Conservation (phyloP, 805 yeast species). For the Saturnispora quitensis region DNA sequence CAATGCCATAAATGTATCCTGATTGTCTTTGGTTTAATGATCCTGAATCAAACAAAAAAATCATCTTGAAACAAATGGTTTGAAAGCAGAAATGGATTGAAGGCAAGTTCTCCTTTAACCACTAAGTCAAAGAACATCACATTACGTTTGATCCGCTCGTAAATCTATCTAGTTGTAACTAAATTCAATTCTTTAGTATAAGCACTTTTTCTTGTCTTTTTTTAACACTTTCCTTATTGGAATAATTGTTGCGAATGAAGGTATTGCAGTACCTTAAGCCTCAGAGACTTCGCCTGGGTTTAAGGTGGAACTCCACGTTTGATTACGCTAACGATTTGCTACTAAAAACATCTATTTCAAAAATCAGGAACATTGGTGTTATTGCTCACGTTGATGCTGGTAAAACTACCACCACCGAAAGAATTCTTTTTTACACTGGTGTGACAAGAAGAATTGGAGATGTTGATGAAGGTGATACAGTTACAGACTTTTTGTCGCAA, state of each 20-base stretch:
- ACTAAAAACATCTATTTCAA: slow-evolving; percentile 20
- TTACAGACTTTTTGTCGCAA: slow-evolving; percentile 83
- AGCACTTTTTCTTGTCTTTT: neutral
- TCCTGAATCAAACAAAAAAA: too few relatives aligned
- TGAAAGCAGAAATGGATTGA: too few relatives aligned
- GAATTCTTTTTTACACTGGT: slow-evolving; percentile 89
- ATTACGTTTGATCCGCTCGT: too few relatives aligned
- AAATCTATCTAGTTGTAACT: too few relatives aligned
- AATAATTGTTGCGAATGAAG: neutral
- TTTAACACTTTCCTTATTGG: neutral
- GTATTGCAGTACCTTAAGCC: neutral
- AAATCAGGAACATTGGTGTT: slow-evolving; percentile 81
- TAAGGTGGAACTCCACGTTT: neutral
- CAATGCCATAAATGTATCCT: too few relatives aligned
- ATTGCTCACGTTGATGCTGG: slow-evolving; percentile 99
- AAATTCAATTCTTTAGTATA: neutral
- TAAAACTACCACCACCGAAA: slow-evolving; percentile 93
- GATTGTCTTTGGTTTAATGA: too few relatives aligned
- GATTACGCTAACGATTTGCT: slow-evolving; percentile 15
- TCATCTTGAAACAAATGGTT: too few relatives aligned
- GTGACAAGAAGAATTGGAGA: slow-evolving; percentile 73
- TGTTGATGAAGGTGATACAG: slow-evolving; percentile 95
- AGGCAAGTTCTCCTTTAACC: too few relatives aligned
- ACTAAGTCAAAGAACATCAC: too few relatives aligned
- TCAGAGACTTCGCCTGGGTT: neutral